phyloP scores from a whole-genome alignment of 129 eudicot species.

The Escallonia herrerae region DNA sequence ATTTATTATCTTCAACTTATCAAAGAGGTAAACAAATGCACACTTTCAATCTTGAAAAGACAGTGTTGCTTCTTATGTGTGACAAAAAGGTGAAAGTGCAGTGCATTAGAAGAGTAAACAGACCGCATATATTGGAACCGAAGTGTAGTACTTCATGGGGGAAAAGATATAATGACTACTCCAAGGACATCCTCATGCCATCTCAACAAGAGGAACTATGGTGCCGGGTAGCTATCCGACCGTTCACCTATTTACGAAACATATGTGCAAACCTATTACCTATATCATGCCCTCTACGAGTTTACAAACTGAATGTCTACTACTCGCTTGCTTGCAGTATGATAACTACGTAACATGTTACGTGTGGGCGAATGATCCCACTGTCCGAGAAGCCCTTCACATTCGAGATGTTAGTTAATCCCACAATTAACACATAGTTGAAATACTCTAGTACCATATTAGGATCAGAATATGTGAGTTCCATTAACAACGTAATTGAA shows the following conservation, averaged over 20 bases:
- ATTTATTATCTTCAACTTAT: background rate
- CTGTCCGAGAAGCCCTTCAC: constrained; percentile 11
- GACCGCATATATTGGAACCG: background rate
- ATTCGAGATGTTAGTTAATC: constrained; percentile 12
- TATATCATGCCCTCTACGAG: background rate
- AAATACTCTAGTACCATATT: too few species aligned
- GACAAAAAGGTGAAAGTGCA: background rate
- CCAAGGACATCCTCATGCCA: background rate
- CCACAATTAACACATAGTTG: background rate
- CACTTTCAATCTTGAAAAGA: background rate
- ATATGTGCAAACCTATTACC: background rate
- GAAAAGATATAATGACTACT: background rate
- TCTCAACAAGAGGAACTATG: background rate
- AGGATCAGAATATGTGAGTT: too few species aligned
- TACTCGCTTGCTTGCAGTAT: background rate
- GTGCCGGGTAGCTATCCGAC: background rate
- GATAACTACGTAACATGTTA: background rate
- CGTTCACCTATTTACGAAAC: background rate
- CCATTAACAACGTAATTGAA: constrained; percentile 11
- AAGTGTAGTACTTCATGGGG: background rate
- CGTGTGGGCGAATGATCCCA: constrained; percentile 4
- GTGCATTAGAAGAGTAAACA: background rate
- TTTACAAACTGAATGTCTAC: background rate
- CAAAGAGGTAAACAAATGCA: background rate
- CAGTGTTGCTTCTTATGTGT: too few species aligned